Base-by-base conservation (phyloP, 208 protist species). In the Crithidia sp. region DNA sequence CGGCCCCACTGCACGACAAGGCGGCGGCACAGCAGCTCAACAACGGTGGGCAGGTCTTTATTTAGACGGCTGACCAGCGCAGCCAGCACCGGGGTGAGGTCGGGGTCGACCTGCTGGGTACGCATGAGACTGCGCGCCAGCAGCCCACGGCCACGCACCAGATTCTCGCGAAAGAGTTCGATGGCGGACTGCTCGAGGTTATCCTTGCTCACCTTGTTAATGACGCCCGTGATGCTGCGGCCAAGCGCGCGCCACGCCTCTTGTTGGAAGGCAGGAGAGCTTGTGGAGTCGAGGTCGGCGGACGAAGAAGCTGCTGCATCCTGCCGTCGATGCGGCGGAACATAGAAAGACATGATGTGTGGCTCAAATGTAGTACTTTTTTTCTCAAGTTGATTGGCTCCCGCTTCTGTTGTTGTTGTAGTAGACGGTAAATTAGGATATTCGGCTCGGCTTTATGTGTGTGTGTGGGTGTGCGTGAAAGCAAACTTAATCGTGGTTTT, bases 121-220 rank as follows among this genome's bases (percentile, higher is more conserved):
- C 97, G 95, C 75, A 99, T 96, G 10, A 98, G 58, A 13, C 94
- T 92, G 14, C 97, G 86, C 6, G 90, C 88, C 4, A 99, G 84
- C 41, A 99, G 87, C 10, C 99, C 99, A 12, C 95, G 92, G 37
- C 99, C 99, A 54, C 99, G 92, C 0, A 99, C 84, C 9, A 99
- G 79, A 79, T 99, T 99, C 71, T 99, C 98, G 12, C 80, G 83
- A 76, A 99, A 99, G 10, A 99, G 76, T 69, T 99, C 98, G 7
- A 85, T 85, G 17, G 98, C 84, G 19, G 99, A 95, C 37, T 97
- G 63, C 77, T 93, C 79, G 7, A 99, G 82, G 61, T 99, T 99
- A n/a, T 88, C 69, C 4, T 79, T 76, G 81, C 95, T 99, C 19
- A 99, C 93, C 67, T 98, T 98, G 86, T 99, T 99, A 1, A 99